These are phyloP conservation scores for Trypanosoma lewisi DNA, from an alignment of 208 protist genomes.

Conservation along the genomic window DNA sequence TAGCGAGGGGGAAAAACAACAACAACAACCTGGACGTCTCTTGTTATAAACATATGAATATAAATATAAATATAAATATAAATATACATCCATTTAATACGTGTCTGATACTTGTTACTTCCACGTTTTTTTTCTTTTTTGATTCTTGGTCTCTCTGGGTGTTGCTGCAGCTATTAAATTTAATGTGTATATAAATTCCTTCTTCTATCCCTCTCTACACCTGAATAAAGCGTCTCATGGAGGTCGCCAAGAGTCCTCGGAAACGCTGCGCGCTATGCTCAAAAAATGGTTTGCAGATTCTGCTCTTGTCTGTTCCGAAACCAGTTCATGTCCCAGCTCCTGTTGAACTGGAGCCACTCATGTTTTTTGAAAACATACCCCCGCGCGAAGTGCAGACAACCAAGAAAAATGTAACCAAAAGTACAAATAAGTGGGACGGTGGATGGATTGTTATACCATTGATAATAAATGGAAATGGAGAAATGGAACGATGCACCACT, in stretches of 20 bases:
- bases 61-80: conserved; percentile 7
- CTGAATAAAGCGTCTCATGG: too few species aligned
- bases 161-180: background rate
- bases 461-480: conserved; percentile 47
- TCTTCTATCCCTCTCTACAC: too few species aligned
- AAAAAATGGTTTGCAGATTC: conserved; percentile 44
- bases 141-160: background rate
- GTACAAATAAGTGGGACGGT: conserved; percentile 22
- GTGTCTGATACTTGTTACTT: too few species aligned
- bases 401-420: background rate
- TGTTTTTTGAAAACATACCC: conserved; percentile 64
- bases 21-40: too few species aligned
- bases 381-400: conserved; percentile 14
- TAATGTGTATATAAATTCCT: background rate
- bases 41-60: too few species aligned
- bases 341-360: conserved; percentile 49
- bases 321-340: conserved; percentile 22
- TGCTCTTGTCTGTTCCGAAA: conserved; percentile 66
- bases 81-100: conserved; percentile 2
- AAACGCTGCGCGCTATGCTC: conserved; percentile 59
- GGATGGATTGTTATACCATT: conserved; percentile 45
- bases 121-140: conserved; percentile 8
- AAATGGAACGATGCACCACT: conserved; percentile 44
- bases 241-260: conserved; percentile 18
- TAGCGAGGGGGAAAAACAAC: too few species aligned